Evolutionary conservation across 805 yeast genomes (phyloP).

Genomic region (Cyberlindnera xishuangbannaensis): DNA sequence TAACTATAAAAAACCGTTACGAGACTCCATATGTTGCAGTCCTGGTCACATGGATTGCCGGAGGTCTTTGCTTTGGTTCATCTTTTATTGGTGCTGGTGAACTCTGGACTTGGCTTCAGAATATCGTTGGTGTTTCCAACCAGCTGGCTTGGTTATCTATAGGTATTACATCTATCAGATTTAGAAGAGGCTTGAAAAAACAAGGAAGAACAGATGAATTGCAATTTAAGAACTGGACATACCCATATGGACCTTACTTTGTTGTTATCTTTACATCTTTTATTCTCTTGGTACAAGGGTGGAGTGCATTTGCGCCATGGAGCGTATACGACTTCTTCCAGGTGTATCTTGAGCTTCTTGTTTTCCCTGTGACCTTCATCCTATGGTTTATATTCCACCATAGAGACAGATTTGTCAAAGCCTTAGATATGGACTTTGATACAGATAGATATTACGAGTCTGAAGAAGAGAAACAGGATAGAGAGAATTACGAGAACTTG

Average conservation of each 20-base stretch:
- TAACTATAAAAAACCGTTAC: conserved; percentile 37
- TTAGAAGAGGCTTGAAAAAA: conserved; percentile 37
- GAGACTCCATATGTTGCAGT: conserved; percentile 47
- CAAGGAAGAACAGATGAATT: conserved; percentile 41
- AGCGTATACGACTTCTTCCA: conserved; percentile 36
- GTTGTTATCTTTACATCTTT: conserved; percentile 37
- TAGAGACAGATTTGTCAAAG: conserved; percentile 35
- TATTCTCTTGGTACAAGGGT: conserved; percentile 48
- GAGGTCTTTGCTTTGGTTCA: conserved; percentile 57
- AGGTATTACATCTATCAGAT: conserved; percentile 43
- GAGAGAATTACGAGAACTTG: conserved; percentile 20
- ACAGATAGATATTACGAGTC: conserved; percentile 45
- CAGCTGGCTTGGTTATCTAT: conserved; percentile 47
- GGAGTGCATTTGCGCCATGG: conserved; percentile 46
- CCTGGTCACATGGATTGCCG: conserved; percentile 43
- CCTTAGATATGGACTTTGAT: conserved; percentile 47
- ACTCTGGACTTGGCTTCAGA: conserved; percentile 49
- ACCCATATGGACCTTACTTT: conserved; percentile 46
- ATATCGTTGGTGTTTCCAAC: conserved; percentile 48
- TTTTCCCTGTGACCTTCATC: conserved; percentile 40
- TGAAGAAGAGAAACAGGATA: conserved; percentile 34
- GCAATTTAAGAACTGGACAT: conserved; percentile 42
- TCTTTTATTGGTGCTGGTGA: conserved; percentile 49
- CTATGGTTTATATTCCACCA: conserved; percentile 35
- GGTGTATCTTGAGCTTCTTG: conserved; percentile 39